A percentile compares a stretch with the other conserved stretches of the same genome.
Evolutionary conservation across 192 early-diverging fungal species (phyloP).

Genomic region (Geranomyces variabilis): DNA sequence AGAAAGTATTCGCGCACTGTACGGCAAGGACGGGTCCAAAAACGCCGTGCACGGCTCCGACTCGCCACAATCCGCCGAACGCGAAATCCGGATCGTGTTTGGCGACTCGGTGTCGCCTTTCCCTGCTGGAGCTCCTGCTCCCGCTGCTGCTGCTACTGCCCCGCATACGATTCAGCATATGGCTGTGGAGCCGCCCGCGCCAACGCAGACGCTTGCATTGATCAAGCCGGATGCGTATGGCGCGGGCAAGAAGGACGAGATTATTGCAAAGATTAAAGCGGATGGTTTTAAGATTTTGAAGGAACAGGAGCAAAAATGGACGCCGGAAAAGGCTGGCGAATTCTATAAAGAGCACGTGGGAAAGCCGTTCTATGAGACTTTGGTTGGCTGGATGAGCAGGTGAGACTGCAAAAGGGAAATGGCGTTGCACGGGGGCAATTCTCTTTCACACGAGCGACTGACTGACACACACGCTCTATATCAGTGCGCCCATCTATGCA

Average conservation of each 20-base stretch:
- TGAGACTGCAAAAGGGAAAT: slow-evolving; percentile 35
- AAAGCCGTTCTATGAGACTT: slow-evolving; percentile 47
- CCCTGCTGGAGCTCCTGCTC: slow-evolving; percentile 14
- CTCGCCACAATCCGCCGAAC: slow-evolving; percentile 45
- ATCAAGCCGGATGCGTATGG: slow-evolving; percentile 46
- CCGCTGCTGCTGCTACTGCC: slow-evolving; percentile 2
- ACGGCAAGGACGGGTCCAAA: slow-evolving; percentile 54
- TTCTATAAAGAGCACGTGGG: slow-evolving; percentile 52
- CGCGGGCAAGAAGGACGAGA: slow-evolving; percentile 16
- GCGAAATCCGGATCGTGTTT: slow-evolving; percentile 52
- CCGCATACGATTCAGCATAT: background rate
- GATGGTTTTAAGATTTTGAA: slow-evolving; percentile 44
- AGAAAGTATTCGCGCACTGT: slow-evolving; percentile 58
- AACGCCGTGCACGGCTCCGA: slow-evolving; percentile 67
- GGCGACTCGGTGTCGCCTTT: slow-evolving; percentile 29
- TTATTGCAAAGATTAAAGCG: slow-evolving; percentile 32
- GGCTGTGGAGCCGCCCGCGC: background rate
- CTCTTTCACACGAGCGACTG: background rate
- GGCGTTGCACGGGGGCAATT: background rate
- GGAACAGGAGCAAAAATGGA: slow-evolving; percentile 33
- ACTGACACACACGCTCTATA: slow-evolving; percentile 21
- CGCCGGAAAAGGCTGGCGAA: slow-evolving; percentile 41
- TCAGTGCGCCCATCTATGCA: slow-evolving; percentile 52
- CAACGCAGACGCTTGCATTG: slow-evolving; percentile 16
- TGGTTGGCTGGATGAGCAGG: slow-evolving; percentile 60